phyloP scores from a whole-genome alignment of 73 alveolate genomes.

The Urostyla sp. region DNA sequence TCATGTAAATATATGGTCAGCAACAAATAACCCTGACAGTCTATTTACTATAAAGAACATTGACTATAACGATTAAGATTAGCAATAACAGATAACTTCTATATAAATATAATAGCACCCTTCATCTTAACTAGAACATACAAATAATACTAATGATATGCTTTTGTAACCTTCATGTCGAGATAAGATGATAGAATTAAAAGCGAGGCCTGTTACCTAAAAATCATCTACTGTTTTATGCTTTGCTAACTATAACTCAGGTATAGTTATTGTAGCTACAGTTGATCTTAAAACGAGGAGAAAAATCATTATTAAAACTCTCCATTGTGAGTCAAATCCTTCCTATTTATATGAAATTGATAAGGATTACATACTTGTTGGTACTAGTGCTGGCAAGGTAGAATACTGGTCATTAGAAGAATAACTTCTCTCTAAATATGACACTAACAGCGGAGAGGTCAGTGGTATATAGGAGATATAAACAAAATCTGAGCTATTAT shows the following conservation, averaged over 20 bases:
- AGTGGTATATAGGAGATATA: too few relatives aligned
- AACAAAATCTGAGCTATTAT: neutral
- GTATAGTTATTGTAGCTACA: conserved; percentile 10
- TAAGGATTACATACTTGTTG: conserved; percentile 35
- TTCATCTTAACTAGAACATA: too few relatives aligned
- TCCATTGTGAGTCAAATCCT: conserved; percentile 28
- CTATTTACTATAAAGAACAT: conserved; percentile 50
- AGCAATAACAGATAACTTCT: too few relatives aligned
- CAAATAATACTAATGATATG: neutral
- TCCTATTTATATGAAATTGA: conserved; percentile 17
- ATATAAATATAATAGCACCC: too few relatives aligned
- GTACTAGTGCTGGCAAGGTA: conserved; percentile 49
- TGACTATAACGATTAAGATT: conserved; percentile 37
- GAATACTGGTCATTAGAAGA: conserved; percentile 46
- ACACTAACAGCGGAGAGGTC: too few relatives aligned
- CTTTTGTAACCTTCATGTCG: conserved; percentile 10
- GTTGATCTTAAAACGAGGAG: conserved; percentile 61
- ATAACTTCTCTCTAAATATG: too few relatives aligned
- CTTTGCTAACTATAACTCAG: conserved; percentile 48
- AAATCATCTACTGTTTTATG: conserved; percentile 54
- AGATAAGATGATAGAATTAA: conserved; percentile 50
- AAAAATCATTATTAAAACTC: conserved; percentile 42
- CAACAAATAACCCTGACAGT: conserved; percentile 53
- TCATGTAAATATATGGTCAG: conserved; percentile 51
- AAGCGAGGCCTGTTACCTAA: conserved; percentile 5